Percentiles rank a stretch among this genome's conserved stretches.
Evolutionary conservation across 2,329 filamentous ascomycete genomes (phyloP).

Genomic region (Neurospora sp.): DNA sequence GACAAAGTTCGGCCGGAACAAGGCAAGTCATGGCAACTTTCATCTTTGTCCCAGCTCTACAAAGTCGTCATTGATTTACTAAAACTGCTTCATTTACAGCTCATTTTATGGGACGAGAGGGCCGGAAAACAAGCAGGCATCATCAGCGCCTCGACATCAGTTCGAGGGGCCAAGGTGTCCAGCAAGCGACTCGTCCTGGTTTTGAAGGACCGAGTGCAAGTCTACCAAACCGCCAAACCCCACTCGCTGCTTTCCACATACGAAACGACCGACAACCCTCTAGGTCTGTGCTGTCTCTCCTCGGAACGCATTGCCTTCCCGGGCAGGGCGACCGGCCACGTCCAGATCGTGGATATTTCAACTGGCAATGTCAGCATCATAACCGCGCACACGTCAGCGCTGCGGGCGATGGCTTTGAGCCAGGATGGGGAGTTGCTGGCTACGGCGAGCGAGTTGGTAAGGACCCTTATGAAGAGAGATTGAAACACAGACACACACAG

Average conservation of each 20-base stretch:
- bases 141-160: slow-evolving; percentile 71
- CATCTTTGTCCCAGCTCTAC: background rate
- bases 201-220: slow-evolving; percentile 69
- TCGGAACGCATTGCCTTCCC: slow-evolving; percentile 71
- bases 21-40: slow-evolving; percentile 37
- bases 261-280: slow-evolving; percentile 76
- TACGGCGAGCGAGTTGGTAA: slow-evolving; percentile 74
- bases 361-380: slow-evolving; percentile 86
- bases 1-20: slow-evolving; percentile 81
- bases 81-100: slow-evolving; percentile 28
- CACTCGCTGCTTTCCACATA: slow-evolving; percentile 64
- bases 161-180: slow-evolving; percentile 71
- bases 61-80: background rate
- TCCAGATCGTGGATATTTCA: slow-evolving; percentile 73
- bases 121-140: slow-evolving; percentile 63
- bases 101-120: slow-evolving; percentile 86
- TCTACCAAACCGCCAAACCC: slow-evolving; percentile 70
- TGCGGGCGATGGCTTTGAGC: slow-evolving; percentile 73
- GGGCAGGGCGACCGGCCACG: slow-evolving; percentile 77
- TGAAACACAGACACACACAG: background rate
- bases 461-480: slow-evolving; percentile 1
- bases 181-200: slow-evolving; percentile 70
- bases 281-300: slow-evolving; percentile 71
- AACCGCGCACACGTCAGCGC: slow-evolving; percentile 71
- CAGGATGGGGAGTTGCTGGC: slow-evolving; percentile 72